These are phyloP conservation scores for Nepenthes gracilis DNA, from an alignment of 148 eudicot species.

Conservation along the genomic window DNA sequence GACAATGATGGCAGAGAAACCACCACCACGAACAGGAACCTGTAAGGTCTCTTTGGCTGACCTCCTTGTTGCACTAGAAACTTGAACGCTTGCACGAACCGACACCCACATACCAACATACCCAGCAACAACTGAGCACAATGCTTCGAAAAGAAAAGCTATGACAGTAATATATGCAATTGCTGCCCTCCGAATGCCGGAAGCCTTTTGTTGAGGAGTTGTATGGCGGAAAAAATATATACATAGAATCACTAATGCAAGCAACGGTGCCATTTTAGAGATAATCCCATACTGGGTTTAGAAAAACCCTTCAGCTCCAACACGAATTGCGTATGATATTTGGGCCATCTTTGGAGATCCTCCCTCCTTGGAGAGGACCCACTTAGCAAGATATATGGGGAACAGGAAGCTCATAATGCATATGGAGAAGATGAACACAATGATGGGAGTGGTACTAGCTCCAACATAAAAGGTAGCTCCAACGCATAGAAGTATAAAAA, in stretches of 20 bases:
- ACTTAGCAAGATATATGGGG: constrained; percentile 72
- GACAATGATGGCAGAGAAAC: constrained; percentile 86
- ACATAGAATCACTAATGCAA: constrained; percentile 64
- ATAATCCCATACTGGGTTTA: constrained; percentile 94
- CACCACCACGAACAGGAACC: constrained; percentile 94
- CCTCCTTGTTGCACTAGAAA: constrained; percentile 96
- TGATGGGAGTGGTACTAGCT: constrained; percentile 79
- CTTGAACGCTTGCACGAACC: constrained; percentile 95
- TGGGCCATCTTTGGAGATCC: constrained; percentile 95
- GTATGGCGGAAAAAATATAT: constrained; percentile 79
- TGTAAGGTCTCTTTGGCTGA: constrained; percentile 87
- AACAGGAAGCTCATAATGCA: constrained; percentile 82
- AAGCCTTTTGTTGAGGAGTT: constrained; percentile 86
- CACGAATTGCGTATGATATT: constrained; percentile 98
- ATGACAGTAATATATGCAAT: constrained; percentile 82
- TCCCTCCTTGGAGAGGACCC: constrained; percentile 79
- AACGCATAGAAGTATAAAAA: constrained; percentile 53
- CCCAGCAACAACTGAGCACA: constrained; percentile 96
- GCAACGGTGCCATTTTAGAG: constrained; percentile 87
- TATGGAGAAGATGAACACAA: constrained; percentile 74
- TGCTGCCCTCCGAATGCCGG: constrained; percentile 79
- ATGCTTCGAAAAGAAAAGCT: constrained; percentile 89
- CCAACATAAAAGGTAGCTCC: constrained; percentile 80
- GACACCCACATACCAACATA: constrained; percentile 99
- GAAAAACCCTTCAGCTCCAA: constrained; percentile 97